These are phyloP conservation scores for Ajuga reptans DNA, from an alignment of 305 asterid genomes.

Conservation along the genomic window DNA sequence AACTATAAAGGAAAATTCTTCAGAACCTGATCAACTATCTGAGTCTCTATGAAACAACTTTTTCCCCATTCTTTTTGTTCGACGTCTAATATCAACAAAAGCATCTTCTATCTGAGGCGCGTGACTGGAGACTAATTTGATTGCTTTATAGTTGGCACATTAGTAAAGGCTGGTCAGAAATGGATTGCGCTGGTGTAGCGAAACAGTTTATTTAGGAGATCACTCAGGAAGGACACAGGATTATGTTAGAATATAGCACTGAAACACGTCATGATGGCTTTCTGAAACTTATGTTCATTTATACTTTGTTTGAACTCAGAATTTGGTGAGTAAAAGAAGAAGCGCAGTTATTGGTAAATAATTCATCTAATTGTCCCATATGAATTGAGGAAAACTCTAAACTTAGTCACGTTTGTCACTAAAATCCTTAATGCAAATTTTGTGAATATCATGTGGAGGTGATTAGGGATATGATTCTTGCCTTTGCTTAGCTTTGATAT, in stretches of 20 bases:
- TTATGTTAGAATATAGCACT: background rate
- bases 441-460: background rate
- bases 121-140: background rate
- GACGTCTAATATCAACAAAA: too few relatives aligned
- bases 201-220: background rate
- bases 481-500: conserved; percentile 9
- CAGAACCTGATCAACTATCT: background rate
- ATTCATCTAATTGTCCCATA: background rate
- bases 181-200: background rate
- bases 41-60: background rate
- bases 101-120: too few relatives aligned
- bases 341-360: background rate
- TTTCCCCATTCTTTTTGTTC: too few relatives aligned
- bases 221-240: background rate
- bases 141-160: background rate
- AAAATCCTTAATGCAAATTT: background rate
- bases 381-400: background rate
- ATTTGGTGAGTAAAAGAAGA: background rate
- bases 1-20: background rate
- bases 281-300: background rate
- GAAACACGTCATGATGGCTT: background rate
- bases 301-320: background rate
- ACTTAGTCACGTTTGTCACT: background rate
- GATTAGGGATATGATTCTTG: background rate
- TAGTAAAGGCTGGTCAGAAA: background rate